Evolutionary conservation across 1,139 yeast species (phyloP).

Genomic region (Yamadazyma atmosphaerica): DNA sequence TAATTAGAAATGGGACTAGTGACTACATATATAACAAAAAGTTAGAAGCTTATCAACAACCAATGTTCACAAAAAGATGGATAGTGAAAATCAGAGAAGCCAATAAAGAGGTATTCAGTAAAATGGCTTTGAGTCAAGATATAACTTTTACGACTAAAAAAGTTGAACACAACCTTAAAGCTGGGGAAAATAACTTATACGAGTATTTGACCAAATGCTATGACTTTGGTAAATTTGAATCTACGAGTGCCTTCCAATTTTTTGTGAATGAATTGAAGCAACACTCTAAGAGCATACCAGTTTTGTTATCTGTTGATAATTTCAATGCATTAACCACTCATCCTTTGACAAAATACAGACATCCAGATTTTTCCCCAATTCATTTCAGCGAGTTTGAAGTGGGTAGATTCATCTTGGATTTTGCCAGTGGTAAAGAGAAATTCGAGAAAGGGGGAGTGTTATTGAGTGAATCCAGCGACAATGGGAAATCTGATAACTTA

Average conservation of each 20-base stretch:
- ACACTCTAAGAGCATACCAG: slow-evolving; percentile 49
- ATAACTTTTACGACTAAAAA: slow-evolving; percentile 34
- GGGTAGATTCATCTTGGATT: slow-evolving; percentile 57
- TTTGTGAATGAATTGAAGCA: slow-evolving; percentile 55
- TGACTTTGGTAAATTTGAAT: slow-evolving; percentile 40
- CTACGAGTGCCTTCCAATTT: slow-evolving; percentile 47
- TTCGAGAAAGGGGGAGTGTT: slow-evolving; percentile 66
- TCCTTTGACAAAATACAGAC: slow-evolving; percentile 61
- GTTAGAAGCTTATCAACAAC: slow-evolving; percentile 64
- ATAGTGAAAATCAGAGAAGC: slow-evolving; percentile 56
- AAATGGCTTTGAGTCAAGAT: slow-evolving; percentile 51
- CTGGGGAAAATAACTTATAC: slow-evolving; percentile 43
- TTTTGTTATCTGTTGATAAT: slow-evolving; percentile 73
- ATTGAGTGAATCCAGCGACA: slow-evolving; percentile 52
- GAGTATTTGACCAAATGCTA: slow-evolving; percentile 38
- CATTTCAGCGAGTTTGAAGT: slow-evolving; percentile 67
- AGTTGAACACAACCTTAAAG: slow-evolving; percentile 36
- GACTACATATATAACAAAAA: slow-evolving; percentile 62
- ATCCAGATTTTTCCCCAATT: slow-evolving; percentile 56
- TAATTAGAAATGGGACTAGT: slow-evolving; percentile 67
- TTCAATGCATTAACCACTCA: slow-evolving; percentile 62
- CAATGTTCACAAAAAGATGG: slow-evolving; percentile 70
- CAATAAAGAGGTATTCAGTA: slow-evolving; percentile 51
- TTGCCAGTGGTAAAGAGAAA: slow-evolving; percentile 53
- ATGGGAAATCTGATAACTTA: slow-evolving; percentile 43